Base-by-base conservation (phyloP, 2,329 filamentous ascomycete species). In the Ophiostoma himal-ulmi region DNA sequence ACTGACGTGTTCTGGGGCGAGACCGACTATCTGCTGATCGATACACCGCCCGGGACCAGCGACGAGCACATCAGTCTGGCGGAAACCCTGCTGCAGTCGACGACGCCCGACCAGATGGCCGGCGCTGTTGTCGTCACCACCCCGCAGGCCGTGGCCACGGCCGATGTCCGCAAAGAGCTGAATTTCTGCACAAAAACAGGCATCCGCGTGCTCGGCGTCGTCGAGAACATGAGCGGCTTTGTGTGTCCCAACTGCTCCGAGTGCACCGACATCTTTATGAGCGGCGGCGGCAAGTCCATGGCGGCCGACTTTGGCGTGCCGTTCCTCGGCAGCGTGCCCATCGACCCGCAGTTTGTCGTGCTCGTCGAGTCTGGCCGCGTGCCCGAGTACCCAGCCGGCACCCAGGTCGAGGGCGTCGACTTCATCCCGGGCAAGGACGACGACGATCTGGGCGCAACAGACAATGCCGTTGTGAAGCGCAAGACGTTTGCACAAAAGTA, bases 21-120 rank as follows among this genome's bases (percentile, higher is more conserved):
- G 34, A 87, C 92, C n/a, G 94, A 98, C 78, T 98, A 92, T 77
- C 84, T 99, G 0, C 86, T 99, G 71, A 92, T 99, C 77, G 95
- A 99, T 79, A 99, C 95, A 3, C 95, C 95, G 14, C 95, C 95
- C 0, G 95, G 95, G 2, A 99, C 95, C 1, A 95, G 91, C 72
- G 95, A 99, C 80, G 95, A 99, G 80, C 95, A 98, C 78, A 98
- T 99, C 67, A 95, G 93, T 0, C 88, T 97, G 0, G 93, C 93
- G 6, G 94, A 98, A 79, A 95, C 91, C 26, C 84, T 97, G 0
- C 83, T 94, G 71, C 83, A 85, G 71, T 84, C 85, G 70, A 83
- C 86, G n/a, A 77, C 81, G 3, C 84, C 88, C 0, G 88, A 88
- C 0, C 90, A 93, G 75, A 85, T 97, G 2, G 87, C 91, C 0